These are phyloP conservation scores for Rubia tinctorum DNA, from an alignment of 305 asterid species.

Conservation along the genomic window DNA sequence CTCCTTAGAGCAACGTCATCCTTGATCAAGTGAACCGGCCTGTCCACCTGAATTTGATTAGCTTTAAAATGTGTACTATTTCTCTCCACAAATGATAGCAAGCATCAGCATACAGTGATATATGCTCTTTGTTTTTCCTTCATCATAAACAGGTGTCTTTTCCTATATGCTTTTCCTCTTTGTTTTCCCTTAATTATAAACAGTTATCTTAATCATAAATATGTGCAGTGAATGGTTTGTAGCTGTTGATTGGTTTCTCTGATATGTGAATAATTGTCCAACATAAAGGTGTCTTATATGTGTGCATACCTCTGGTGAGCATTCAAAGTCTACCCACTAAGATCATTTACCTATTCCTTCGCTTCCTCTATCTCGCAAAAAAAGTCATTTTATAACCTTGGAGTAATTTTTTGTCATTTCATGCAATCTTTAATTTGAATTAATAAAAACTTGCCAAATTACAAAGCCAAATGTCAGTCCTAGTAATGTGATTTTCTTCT, in stretches of 20 bases:
- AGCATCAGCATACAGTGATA: background rate
- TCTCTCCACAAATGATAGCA: background rate
- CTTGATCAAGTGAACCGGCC: background rate
- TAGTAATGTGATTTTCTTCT: constrained; percentile 21
- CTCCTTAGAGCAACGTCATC: background rate
- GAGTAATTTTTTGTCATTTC: background rate
- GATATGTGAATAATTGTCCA: background rate
- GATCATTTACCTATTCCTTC: background rate
- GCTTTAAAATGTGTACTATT: background rate
- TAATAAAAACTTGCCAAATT: background rate
- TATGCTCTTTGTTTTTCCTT: background rate
- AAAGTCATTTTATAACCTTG: background rate
- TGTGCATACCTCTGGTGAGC: background rate
- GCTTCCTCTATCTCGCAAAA: background rate
- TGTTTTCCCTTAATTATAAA: no score
- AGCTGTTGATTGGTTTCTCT: background rate
- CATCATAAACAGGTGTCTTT: no score
- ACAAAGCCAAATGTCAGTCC: background rate
- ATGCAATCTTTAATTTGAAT: background rate
- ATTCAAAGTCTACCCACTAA: background rate
- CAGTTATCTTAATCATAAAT: no score
- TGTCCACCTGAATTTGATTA: background rate
- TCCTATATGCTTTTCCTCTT: no score
- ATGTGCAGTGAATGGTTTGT: background rate
- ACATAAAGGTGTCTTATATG: background rate